These are phyloP conservation scores for Penicillium sp. DNA, from an alignment of 2,329 filamentous ascomycete genomes.

Conservation along the genomic window DNA sequence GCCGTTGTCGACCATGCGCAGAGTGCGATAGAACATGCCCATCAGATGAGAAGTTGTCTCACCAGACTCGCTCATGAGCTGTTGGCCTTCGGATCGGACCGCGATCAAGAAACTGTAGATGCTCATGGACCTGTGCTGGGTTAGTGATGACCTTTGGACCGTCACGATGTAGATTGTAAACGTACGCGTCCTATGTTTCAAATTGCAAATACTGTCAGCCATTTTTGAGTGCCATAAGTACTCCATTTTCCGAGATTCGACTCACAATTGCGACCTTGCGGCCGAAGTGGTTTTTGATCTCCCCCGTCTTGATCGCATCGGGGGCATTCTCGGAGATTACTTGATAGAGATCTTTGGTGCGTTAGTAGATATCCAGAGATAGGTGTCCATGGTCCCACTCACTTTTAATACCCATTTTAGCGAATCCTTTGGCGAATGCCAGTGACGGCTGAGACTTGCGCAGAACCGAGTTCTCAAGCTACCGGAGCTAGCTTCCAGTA, in stretches of 20 bases:
- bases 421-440: slow-evolving; percentile 6
- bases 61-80: slow-evolving; percentile 91
- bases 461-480: slow-evolving; percentile 9
- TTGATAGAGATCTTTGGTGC: slow-evolving; percentile 65
- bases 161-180: slow-evolving; percentile 14
- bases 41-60: slow-evolving; percentile 98
- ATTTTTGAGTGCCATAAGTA: background rate
- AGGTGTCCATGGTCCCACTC: slow-evolving; percentile 27
- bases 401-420: slow-evolving; percentile 58
- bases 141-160: slow-evolving; percentile 23
- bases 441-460: background rate
- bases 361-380: slow-evolving; percentile 59
- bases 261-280: slow-evolving; percentile 96
- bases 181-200: slow-evolving; percentile 60
- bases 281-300: slow-evolving; percentile 99
- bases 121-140: slow-evolving; percentile 77
- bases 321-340: slow-evolving; percentile 92
- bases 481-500: slow-evolving; percentile 10
- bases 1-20: slow-evolving; percentile 97
- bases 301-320: slow-evolving; percentile 92
- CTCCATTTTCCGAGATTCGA: slow-evolving; percentile 19
- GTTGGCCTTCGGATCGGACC: slow-evolving; percentile 93
- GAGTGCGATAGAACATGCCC: slow-evolving; percentile 99
- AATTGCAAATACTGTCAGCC: background rate
- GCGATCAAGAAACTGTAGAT: slow-evolving; percentile 99